A percentile compares a stretch with the other conserved stretches of the same genome.
These are phyloP conservation scores for Penicillium palitans DNA, from an alignment of 2,329 filamentous ascomycete species.

Conservation along the genomic window DNA sequence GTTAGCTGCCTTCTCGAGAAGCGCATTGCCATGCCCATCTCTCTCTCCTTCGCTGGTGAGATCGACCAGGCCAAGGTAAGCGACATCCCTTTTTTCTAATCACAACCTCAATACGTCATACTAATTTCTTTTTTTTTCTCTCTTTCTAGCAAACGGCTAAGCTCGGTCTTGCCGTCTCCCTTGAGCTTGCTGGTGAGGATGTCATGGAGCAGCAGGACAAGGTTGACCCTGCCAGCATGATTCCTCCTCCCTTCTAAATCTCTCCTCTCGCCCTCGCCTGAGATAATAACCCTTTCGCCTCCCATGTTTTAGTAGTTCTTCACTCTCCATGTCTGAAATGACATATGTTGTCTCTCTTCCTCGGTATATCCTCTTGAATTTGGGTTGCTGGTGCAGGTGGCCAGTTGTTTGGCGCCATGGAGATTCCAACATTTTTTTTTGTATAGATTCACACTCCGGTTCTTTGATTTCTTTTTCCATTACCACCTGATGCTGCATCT, in stretches of 20 bases:
- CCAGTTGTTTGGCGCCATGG: conserved; percentile 42
- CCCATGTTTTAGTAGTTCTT: conserved; percentile 49
- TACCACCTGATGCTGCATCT: conserved; percentile 28
- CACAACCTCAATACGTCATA: not conserved
- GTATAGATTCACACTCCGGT: conserved; percentile 42
- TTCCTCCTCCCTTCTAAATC: conserved; percentile 53
- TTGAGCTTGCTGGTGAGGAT: conserved; percentile 81
- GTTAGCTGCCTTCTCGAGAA: conserved; percentile 92
- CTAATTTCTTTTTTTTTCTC: conserved; percentile 8
- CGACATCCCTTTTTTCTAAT: conserved; percentile 21
- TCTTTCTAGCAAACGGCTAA: conserved; percentile 79
- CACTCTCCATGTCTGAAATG: conserved; percentile 35
- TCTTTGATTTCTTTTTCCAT: conserved; percentile 27
- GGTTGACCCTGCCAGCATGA: conserved; percentile 44
- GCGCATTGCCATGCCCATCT: conserved; percentile 87
- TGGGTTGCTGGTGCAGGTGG: conserved; percentile 37
- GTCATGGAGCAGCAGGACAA: conserved; percentile 79
- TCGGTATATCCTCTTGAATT: conserved; percentile 35
- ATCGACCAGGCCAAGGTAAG: conserved; percentile 94
- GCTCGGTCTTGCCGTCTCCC: conserved; percentile 88
- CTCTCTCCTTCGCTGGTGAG: conserved; percentile 92
- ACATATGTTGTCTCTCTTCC: conserved; percentile 34
- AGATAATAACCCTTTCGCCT: conserved; percentile 34
- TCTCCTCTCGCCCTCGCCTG: conserved; percentile 13
- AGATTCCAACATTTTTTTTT: conserved; percentile 33